phyloP scores from a whole-genome alignment of 1,139 yeast species.

The Wickerhamomyces sp. region DNA sequence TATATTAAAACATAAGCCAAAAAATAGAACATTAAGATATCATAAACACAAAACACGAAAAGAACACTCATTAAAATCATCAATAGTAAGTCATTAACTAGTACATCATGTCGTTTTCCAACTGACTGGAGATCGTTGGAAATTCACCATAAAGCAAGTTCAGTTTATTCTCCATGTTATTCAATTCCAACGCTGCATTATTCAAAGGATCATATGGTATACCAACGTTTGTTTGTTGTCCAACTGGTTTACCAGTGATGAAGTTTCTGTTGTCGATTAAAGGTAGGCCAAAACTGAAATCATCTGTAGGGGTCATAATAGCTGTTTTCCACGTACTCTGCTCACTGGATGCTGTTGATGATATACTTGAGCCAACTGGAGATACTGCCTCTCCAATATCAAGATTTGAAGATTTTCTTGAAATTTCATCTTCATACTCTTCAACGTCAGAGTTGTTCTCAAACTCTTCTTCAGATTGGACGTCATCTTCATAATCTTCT shows the following conservation, averaged over 20 bases:
- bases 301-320: slow-evolving; percentile 1
- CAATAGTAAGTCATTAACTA: neutral
- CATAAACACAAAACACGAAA: neutral
- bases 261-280: neutral
- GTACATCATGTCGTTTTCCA: neutral
- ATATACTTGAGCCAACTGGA: neutral
- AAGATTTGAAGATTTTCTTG: neutral
- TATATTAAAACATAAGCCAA: neutral
- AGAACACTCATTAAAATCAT: neutral
- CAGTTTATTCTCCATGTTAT: slow-evolving; percentile 1
- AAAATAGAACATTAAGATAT: neutral
- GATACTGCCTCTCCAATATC: neutral
- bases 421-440: neutral
- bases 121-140: neutral
- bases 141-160: slow-evolving; percentile 1
- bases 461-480: neutral
- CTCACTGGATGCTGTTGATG: neutral
- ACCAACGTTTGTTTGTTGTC: neutral
- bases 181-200: neutral
- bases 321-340: neutral
- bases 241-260: neutral
- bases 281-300: slow-evolving; percentile 1
- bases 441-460: neutral
- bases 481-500: neutral
- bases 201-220: neutral